phyloP scores from a whole-genome alignment of 2,329 filamentous ascomycete species.

The Passalora sequoiae region DNA sequence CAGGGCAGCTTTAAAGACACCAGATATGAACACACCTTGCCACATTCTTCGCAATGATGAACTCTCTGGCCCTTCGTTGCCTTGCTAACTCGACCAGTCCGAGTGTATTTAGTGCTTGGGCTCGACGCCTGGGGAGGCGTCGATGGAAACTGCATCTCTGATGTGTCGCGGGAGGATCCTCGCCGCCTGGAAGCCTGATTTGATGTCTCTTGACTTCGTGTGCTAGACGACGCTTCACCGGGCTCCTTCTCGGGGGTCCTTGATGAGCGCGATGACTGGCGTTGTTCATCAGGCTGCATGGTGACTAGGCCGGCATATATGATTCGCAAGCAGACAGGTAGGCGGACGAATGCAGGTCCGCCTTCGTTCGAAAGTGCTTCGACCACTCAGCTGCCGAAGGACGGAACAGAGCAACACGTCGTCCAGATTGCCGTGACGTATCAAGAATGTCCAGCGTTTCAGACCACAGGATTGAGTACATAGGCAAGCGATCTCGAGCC shows the following conservation, averaged over 20 bases:
- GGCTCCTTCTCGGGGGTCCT: slow-evolving; percentile 7
- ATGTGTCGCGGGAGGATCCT: slow-evolving; percentile 19
- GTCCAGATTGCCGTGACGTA: neutral
- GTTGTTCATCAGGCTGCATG: slow-evolving; percentile 8
- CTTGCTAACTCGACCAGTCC: slow-evolving; percentile 45
- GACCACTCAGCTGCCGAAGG: neutral
- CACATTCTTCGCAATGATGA: slow-evolving; percentile 43
- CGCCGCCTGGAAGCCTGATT: slow-evolving; percentile 11
- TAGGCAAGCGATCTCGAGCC: neutral
- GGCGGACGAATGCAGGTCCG: slow-evolving; percentile 4
- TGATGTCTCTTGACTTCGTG: slow-evolving; percentile 6
- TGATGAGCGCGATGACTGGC: slow-evolving; percentile 2
- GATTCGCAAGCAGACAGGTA: neutral
- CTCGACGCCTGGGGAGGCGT: slow-evolving; percentile 18
- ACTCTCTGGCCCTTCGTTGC: slow-evolving; percentile 45
- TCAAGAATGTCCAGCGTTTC: slow-evolving; percentile 1
- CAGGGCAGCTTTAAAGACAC: too few relatives aligned
- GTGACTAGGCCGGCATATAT: slow-evolving; percentile 7
- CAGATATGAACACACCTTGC: too few relatives aligned
- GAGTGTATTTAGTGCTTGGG: slow-evolving; percentile 36
- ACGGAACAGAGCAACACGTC: neutral
- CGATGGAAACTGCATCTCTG: slow-evolving; percentile 21
- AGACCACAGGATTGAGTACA: neutral
- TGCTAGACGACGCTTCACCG: slow-evolving; percentile 7
- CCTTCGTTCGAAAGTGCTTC: neutral